These are phyloP conservation scores for Astrocystis sublimbata DNA, from an alignment of 495 filamentous ascomycete species.

Conservation along the genomic window DNA sequence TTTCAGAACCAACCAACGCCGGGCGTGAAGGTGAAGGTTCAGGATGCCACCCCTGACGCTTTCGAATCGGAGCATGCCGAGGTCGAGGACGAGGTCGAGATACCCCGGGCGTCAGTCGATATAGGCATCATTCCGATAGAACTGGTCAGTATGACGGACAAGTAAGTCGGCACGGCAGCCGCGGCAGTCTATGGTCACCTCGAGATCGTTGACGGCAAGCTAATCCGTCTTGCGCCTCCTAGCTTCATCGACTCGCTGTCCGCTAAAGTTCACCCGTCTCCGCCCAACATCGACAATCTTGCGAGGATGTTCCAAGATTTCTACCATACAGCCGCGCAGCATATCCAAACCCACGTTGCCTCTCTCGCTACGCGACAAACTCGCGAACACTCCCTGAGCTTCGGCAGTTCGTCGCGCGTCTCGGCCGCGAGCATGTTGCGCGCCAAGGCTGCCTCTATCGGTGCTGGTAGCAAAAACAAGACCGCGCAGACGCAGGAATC, in stretches of 20 bases:
- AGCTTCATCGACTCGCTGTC: slow-evolving; percentile 91
- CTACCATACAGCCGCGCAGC: slow-evolving; percentile 76
- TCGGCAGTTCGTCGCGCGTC: slow-evolving; percentile 48
- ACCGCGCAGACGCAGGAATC: slow-evolving; percentile 35
- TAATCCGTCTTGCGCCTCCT: slow-evolving; percentile 13
- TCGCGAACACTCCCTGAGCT: slow-evolving; percentile 57
- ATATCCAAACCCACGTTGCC: slow-evolving; percentile 87
- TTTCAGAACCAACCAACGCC: slow-evolving; percentile 56
- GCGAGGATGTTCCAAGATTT: slow-evolving; percentile 93
- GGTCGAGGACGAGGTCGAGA: slow-evolving; percentile 50
- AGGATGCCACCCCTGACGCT: slow-evolving; percentile 41
- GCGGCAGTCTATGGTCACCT: slow-evolving; percentile 14
- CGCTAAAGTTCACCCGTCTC: slow-evolving; percentile 81
- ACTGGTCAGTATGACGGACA: slow-evolving; percentile 83
- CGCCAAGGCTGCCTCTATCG: slow-evolving; percentile 53
- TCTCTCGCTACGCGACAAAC: slow-evolving; percentile 73
- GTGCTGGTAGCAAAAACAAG: slow-evolving; percentile 45
- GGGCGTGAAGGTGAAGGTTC: slow-evolving; percentile 38
- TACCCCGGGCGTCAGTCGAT: slow-evolving; percentile 58
- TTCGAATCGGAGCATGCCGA: slow-evolving; percentile 48
- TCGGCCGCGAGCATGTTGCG: slow-evolving; percentile 55
- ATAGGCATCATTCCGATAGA: slow-evolving; percentile 92
- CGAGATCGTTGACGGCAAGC: not conserved
- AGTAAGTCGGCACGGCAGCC: slow-evolving; percentile 62
- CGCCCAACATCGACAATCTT: slow-evolving; percentile 80